Percentiles rank a stretch among this genome's conserved stretches.
Evolutionary conservation across 2,329 filamentous ascomycete species (phyloP).

Genomic region (Macrophomina phaseolina): DNA sequence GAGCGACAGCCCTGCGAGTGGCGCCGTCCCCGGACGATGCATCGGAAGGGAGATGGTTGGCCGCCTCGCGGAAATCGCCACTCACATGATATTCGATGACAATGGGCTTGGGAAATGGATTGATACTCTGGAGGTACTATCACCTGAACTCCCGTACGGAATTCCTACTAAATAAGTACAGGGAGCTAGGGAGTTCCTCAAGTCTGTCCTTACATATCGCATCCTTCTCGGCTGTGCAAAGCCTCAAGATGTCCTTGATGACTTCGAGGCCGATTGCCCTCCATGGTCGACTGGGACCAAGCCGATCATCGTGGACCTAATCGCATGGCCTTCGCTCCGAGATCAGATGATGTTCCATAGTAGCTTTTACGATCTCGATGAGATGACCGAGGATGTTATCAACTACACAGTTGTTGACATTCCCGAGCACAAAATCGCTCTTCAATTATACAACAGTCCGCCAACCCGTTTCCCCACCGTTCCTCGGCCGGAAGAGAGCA

Average conservation of each 20-base stretch:
- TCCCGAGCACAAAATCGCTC: conserved; percentile 1
- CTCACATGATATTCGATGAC: conserved; percentile 22
- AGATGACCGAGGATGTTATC: conserved; percentile 20
- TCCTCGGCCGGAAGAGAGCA: neutral
- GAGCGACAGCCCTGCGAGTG: neutral
- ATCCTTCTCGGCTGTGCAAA: conserved; percentile 10
- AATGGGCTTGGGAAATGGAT: neutral
- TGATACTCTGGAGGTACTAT: conserved; percentile 2
- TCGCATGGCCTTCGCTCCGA: conserved; percentile 23
- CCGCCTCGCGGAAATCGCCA: neutral
- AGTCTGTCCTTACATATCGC: neutral
- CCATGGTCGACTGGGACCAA: neutral
- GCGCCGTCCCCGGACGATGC: neutral
- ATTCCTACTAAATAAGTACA: neutral
- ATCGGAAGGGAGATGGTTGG: neutral
- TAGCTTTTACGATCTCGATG: conserved; percentile 21
- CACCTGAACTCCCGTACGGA: neutral
- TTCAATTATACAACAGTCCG: conserved; percentile 9
- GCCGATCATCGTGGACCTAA: conserved; percentile 21
- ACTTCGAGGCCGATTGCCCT: neutral
- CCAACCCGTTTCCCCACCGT: neutral
- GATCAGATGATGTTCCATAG: conserved; percentile 24
- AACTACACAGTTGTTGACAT: conserved; percentile 21
- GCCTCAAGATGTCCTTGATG: neutral
- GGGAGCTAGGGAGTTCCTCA: conserved; percentile 8